Evolutionary conservation across 441 rosid genomes (phyloP).

Genomic region (Populus hybrid): DNA sequence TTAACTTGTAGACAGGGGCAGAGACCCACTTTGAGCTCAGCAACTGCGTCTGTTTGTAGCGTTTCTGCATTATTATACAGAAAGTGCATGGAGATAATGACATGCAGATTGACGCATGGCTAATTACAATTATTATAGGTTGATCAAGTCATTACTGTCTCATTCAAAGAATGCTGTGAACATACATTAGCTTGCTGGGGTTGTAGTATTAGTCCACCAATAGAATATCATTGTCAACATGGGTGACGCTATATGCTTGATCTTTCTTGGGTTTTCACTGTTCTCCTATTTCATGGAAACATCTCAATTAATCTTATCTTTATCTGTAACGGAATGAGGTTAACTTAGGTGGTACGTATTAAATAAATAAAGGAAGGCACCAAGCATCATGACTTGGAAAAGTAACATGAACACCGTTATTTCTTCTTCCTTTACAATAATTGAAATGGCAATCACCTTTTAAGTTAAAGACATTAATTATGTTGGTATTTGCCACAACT

Average conservation of each 20-base stretch:
- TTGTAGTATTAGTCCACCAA: conserved; percentile 19
- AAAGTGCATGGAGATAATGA: conserved; percentile 27
- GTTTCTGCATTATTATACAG: conserved; percentile 21
- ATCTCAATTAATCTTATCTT: conserved; percentile 8
- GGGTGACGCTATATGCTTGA: background rate
- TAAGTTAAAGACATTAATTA: no score
- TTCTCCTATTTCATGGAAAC: background rate
- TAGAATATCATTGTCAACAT: conserved; percentile 40
- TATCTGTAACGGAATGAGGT: background rate
- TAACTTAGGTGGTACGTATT: background rate
- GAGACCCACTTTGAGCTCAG: conserved; percentile 28
- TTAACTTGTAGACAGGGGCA: conserved; percentile 17
- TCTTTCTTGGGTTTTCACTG: background rate
- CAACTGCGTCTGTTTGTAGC: conserved; percentile 28
- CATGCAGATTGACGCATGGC: no score
- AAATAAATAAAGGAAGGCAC: background rate
- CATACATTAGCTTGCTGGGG: background rate
- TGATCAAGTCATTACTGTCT: conserved; percentile 21
- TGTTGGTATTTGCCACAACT: background rate
- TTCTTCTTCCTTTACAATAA: background rate
- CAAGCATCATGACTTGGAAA: no score
- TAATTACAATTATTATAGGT: conserved; percentile 8
- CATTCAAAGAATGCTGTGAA: conserved; percentile 18
- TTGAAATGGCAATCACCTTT: no score
- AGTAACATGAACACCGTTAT: background rate